Percentiles rank a stretch among this genome's conserved stretches.
These are phyloP conservation scores for Chloranthus sessilifolius DNA, from an alignment of 164 flowering plant species.

Conservation along the genomic window DNA sequence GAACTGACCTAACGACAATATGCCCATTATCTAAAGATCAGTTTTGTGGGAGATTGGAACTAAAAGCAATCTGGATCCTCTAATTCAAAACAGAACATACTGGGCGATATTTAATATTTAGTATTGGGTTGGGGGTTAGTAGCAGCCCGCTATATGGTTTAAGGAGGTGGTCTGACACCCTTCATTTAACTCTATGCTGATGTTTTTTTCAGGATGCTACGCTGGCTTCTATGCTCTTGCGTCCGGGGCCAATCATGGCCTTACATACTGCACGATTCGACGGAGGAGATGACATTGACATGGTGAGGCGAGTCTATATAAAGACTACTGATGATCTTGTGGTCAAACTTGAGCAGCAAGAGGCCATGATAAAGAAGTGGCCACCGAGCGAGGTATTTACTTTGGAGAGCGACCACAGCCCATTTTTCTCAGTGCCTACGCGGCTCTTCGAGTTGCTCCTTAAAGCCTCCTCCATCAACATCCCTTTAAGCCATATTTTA, in stretches of 20 bases:
- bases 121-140: too few species aligned
- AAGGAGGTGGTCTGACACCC: background rate
- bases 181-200: background rate
- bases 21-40: too few species aligned
- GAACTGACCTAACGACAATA: too few species aligned
- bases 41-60: too few species aligned
- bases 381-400: slow-evolving; percentile 48
- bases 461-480: slow-evolving; percentile 24
- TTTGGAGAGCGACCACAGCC: slow-evolving; percentile 78
- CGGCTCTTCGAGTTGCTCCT: slow-evolving; percentile 49
- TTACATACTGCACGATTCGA: slow-evolving; percentile 31
- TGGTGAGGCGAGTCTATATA: slow-evolving; percentile 53
- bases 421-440: slow-evolving; percentile 65
- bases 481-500: too few species aligned
- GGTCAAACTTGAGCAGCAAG: slow-evolving; percentile 57
- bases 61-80: too few species aligned
- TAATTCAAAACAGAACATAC: too few species aligned
- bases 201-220: slow-evolving; percentile 45
- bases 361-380: slow-evolving; percentile 66
- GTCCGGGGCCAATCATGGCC: slow-evolving; percentile 61
- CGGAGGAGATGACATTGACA: slow-evolving; percentile 22
- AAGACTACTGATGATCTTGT: slow-evolving; percentile 50
- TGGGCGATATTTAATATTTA: too few species aligned
- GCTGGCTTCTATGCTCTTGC: slow-evolving; percentile 59
- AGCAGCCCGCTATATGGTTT: background rate